phyloP scores from a whole-genome alignment of 257 asterid genomes.

The Datura wrightii region DNA sequence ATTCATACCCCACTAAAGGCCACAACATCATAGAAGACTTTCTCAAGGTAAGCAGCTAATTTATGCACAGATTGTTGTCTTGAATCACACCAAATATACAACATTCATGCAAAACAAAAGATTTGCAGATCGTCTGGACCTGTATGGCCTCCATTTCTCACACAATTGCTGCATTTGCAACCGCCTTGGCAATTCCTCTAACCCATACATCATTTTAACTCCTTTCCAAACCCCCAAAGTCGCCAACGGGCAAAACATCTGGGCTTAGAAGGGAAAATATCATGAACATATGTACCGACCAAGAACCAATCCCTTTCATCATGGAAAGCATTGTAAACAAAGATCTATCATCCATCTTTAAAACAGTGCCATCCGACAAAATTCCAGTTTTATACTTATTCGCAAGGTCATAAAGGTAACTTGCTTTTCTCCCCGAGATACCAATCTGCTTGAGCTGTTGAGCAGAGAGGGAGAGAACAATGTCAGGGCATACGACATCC shows the following conservation, averaged over 20 bases:
- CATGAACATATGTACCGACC: conserved; percentile 99
- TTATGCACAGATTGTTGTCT: neutral
- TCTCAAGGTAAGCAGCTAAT: neutral
- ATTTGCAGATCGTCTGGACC: conserved; percentile 48
- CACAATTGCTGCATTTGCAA: conserved; percentile 87
- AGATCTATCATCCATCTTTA: conserved; percentile 90
- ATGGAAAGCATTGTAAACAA: conserved; percentile 86
- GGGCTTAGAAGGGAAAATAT: conserved; percentile 85
- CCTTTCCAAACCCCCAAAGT: conserved; percentile 92
- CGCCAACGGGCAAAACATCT: conserved; percentile 92
- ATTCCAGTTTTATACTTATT: conserved; percentile 81
- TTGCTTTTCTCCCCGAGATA: conserved; percentile 85
- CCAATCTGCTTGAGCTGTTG: conserved; percentile 90
- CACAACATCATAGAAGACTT: neutral
- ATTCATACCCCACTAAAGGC: neutral
- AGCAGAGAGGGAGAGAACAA: conserved; percentile 67
- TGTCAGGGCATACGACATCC: conserved; percentile 63
- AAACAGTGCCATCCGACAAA: conserved; percentile 73
- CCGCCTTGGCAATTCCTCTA: conserved; percentile 89
- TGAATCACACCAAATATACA: neutral
- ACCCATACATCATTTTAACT: conserved; percentile 73
- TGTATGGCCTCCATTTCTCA: conserved; percentile 92
- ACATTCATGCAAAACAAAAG: neutral
- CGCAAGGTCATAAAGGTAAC: conserved; percentile 78
- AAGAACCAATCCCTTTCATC: conserved; percentile 96